Base-by-base conservation (phyloP, 768 basidiomycete genomes). In the Russula compacta region DNA sequence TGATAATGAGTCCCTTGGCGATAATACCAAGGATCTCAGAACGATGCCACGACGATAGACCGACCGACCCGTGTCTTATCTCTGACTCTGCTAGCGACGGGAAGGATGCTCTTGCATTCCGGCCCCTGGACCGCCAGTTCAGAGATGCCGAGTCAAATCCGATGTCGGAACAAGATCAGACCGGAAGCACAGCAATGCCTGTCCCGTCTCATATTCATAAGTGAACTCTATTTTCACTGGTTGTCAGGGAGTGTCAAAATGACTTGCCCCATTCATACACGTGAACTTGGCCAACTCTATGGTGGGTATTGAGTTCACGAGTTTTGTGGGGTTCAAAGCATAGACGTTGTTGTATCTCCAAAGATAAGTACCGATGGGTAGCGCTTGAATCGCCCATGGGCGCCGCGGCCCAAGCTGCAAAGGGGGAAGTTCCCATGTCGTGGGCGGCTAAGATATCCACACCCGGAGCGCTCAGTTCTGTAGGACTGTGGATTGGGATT, bases 111-210 rank as follows among this genome's bases (percentile, higher is more conserved):
- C 39, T 8, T 17, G 39, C 14, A 14, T 39, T 39, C 51, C 40
- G 53, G 39, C 17, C 17, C 35, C 24, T 19, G 17, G 48, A 29
- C 32, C 17, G 17, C 35, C 33, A 33, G 49, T 33, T 55, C 42
- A 21, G 51, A 44, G 51, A 44, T 32, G 4, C 42, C 53, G 42
- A 32, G n/a, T 44, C 42, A 19, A 54, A 14, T 54, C 52, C 36
- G 51, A 40, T 15, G 19, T 53, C 53, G 53, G 53, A 55, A 42
- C 42, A 35, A 33, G 29, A n/a, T 59, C 42, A 59, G 40, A 43
- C 58, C 50, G 50, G 58, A 29, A 43, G 58, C 50, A 59, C 33
- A 52, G 42, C 57, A 51, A 58, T 15, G 39, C 7, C 40, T 36
- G 6, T n/a, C 12, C 47, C 36, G 55, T 47, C 55, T 38, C 24